Evolutionary conservation across 305 asterid genomes (phyloP).

Genomic region (Solanum hybrid): DNA sequence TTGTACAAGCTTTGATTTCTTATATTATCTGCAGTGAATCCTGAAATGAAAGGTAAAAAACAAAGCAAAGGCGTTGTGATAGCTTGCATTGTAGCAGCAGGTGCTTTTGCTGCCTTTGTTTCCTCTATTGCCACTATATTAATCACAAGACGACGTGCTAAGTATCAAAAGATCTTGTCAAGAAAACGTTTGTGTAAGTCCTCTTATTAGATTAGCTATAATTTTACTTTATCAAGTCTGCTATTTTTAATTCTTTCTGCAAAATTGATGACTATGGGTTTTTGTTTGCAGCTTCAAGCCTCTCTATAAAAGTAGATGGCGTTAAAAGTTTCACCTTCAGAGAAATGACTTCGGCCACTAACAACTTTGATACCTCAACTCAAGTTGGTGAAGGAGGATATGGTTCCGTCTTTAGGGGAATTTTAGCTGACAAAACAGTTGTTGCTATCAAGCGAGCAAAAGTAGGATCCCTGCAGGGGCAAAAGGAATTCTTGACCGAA

Average conservation of each 20-base stretch:
- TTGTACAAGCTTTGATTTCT: not conserved
- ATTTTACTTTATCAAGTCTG: not conserved
- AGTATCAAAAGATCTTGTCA: conserved; percentile 14
- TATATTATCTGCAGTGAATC: conserved; percentile 22
- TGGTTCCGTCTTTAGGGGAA: conserved; percentile 33
- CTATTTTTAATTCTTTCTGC: not conserved
- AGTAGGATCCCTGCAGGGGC: conserved; percentile 42
- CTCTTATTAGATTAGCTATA: not conserved
- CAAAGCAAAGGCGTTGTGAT: conserved; percentile 18
- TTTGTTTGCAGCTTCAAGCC: conserved; percentile 29
- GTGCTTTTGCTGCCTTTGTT: conserved; percentile 15
- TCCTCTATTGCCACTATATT: conserved; percentile 19
- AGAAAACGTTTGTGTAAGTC: conserved; percentile 26
- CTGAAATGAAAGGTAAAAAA: conserved; percentile 7
- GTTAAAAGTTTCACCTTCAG: conserved; percentile 31
- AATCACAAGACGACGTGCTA: conserved; percentile 19
- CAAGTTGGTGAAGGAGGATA: conserved; percentile 51
- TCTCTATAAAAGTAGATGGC: conserved; percentile 34
- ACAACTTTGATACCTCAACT: conserved; percentile 23
- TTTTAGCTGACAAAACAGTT: conserved; percentile 22
- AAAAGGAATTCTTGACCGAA: conserved; percentile 43
- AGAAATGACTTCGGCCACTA: conserved; percentile 34
- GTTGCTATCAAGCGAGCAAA: conserved; percentile 45
- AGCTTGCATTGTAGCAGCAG: conserved; percentile 22
- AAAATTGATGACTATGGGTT: not conserved